Evolutionary conservation across 352 stramenopile species (phyloP).

Genomic region (Phytophthora podocarpi): DNA sequence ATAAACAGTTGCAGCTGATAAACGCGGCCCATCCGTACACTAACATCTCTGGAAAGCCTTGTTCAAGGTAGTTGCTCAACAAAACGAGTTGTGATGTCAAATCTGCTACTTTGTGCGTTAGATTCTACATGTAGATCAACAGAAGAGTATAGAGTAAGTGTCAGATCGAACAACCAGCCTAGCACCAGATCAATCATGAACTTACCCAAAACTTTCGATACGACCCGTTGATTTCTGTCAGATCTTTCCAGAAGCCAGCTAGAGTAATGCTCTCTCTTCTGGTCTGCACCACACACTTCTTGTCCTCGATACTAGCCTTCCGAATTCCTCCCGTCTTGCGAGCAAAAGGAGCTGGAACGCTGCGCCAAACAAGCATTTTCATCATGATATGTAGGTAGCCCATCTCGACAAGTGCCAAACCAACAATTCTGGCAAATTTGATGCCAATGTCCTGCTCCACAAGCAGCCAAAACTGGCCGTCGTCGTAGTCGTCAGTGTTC

Average conservation of each 20-base stretch:
- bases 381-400: slow-evolving; percentile 34
- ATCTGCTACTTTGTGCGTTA: slow-evolving; percentile 40
- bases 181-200: neutral
- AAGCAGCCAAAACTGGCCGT: slow-evolving; percentile 55
- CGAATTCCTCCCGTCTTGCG: neutral
- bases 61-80: slow-evolving; percentile 35
- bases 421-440: slow-evolving; percentile 20
- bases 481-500: slow-evolving; percentile 53
- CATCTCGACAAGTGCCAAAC: slow-evolving; percentile 26
- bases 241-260: slow-evolving; percentile 23
- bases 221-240: slow-evolving; percentile 33
- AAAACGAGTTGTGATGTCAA: slow-evolving; percentile 32
- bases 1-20: slow-evolving; percentile 37
- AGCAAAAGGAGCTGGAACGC: neutral
- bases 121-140: slow-evolving; percentile 38
- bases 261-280: neutral
- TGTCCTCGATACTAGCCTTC: slow-evolving; percentile 14
- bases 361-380: slow-evolving; percentile 37
- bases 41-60: slow-evolving; percentile 31
- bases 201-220: slow-evolving; percentile 56
- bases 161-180: slow-evolving; percentile 1
- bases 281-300: neutral
- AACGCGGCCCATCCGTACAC: slow-evolving; percentile 37
- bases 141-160: no score
- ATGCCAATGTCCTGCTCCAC: slow-evolving; percentile 16